Evolutionary conservation across 306 rosid species (phyloP), one percentile per base, ranked within the genome.

Genomic region (Prinsepia uniflora): DNA sequence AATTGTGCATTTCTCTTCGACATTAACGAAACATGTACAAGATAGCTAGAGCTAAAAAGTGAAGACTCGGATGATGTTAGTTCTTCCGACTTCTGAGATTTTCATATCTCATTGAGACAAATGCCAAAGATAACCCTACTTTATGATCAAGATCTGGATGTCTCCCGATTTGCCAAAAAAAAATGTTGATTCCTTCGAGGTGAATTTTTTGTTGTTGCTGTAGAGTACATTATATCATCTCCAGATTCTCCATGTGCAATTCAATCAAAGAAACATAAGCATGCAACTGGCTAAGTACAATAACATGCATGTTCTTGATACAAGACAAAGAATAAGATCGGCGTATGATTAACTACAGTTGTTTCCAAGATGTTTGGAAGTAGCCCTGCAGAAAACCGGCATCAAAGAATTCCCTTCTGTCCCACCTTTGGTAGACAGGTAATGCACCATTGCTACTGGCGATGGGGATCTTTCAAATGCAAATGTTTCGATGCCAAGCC

Each of bases 401-500:
- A 7, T n/a, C 5, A 14, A 59, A 39, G 45, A 17, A 30, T 30
- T 7, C 40, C 40, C 2, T 13, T 54, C 3, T 14, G 14, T 22
- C 43, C 43, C 74, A 43, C 73, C 61, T 9, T 36, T 17, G 66
- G 24, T 15, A 17, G 63, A 30, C 63, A 12, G 68, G 50, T 7
- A 11, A 47, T 14, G 3, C 5, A 7, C 3, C 34, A 41, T 42
- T 44, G 43, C 65, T 70, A 63, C 73, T 78, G 63, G 20, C 36
- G 76, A 22, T 77, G 61, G 5, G 54, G 62, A 36, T 79, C 78
- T 65, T 65, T 81, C n/a, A 74, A 68, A 30, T 70, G 80, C 66
- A 64, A 55, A 30, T 75, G 76, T 44, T 80, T 81, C 40, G 75
- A 63, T 17, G 70, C 72, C 75, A 64, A 75, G 67, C 78, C 84